Evolutionary conservation across 2,329 filamentous ascomycete species (phyloP), one percentile per base, ranked within the genome.

Genomic region (Hymenotorrendiella dingleyae): DNA sequence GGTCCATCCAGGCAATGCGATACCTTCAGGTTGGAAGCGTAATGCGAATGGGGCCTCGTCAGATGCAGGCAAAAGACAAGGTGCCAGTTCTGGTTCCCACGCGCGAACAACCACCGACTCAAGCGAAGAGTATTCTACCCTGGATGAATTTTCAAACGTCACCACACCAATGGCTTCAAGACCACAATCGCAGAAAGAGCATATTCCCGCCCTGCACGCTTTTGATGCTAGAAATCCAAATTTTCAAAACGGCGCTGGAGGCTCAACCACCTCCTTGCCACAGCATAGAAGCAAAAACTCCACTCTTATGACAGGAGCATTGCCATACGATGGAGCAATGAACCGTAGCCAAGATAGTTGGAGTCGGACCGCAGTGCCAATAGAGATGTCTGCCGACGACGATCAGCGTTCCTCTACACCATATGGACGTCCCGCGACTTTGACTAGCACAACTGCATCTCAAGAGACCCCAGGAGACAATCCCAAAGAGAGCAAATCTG

Each of bases 101-200:
- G 26, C 36, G 14, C 48, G 49, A 14, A 53, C 51, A 30, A 45
- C 44, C 11, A 53, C 48, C 17, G 52, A 52, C 39, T 59, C 56
- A 17, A 59, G 56, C 28, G 56, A 58, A 24, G 56, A 56, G n/a
- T 56, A 55, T 30, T 50, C 54, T 4, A 52, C 45, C 14, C 43
- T 52, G 3, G 52, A 56, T 37, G 53, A 54, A 23, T 49, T 46
- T 23, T 57, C 57, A 6, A 57, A 51, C 36, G 46, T 54, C 16
- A 58, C 57, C 9, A 58, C 55, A 8, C 56, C 56, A 23, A 50
- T 44, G 19, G 46, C 43, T 6, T 60, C 57, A 0, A 50, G 54
- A 36, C 56, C 57, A 30, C 47, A 51, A 12, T 58, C 57, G 6
- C 43, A 52, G 21, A 53, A 54, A 36, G 52, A 46, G 24, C 40